Evolutionary conservation across 768 basidiomycete genomes (phyloP), one percentile per base, ranked within the genome.

Genomic region (Xerocomellus amylosporus): DNA sequence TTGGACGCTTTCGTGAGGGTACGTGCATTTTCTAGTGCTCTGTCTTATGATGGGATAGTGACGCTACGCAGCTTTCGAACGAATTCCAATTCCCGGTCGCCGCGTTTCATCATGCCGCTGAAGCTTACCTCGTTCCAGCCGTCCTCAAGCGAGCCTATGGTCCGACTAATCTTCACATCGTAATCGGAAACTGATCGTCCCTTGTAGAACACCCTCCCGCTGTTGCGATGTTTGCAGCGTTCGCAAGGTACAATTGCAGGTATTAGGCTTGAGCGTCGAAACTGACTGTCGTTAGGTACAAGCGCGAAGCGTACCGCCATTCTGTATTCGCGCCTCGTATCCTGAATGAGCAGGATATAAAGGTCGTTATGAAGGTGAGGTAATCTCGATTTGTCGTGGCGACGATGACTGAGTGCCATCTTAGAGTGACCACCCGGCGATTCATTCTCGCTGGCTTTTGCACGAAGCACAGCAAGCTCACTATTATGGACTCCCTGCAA

Each of bases 401-500:
- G 42, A 41, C 26, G 7, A 39, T 54, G 20, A 58, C 22, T 22
- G 8, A 8, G 14, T 37, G 3, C n/a, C 26, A 8, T 49, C 9
- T 8, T 53, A 88, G 87, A 86, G 85, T 47, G 85, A 87, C 60
- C 86, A 88, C 59, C 81, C 85, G 1, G 76, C 72, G 2, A 61
- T 84, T 44, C 81, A 92, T 53, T 86, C 86, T 6, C 82, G 92
- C 5, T 86, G 87, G 70, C 77, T 96, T 10, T 65, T 92, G 20
- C 88, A 84, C 59, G 92, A 95, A 68, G 91, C 92, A 5, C 89
- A 91, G 62, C 88, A 90, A 69, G 89, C 87, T 1, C 83, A 87
- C 64, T 87, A 85, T 66, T 91, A 88, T 61, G 90, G 91, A 12
- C 77, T 95, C 6, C 82, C 87, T 31, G 76, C 76, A 8, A 82